Percentiles rank a stretch among this genome's conserved stretches.
Evolutionary conservation across 1,139 yeast genomes (phyloP).

Genomic region (Ogataea hybrid): DNA sequence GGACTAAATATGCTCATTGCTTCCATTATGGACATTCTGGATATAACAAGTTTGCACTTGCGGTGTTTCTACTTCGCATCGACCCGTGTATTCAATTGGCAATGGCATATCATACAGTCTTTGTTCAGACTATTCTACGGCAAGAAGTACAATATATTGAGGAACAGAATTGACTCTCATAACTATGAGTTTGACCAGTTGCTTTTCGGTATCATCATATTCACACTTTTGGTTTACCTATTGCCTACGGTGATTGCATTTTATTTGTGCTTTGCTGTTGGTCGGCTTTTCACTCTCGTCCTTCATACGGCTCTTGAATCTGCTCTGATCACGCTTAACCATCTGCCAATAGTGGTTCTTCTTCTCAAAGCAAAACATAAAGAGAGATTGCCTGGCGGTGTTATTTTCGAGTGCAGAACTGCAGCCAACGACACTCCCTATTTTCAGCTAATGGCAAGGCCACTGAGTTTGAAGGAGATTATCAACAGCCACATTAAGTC

Average conservation of each 20-base stretch:
- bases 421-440: background rate
- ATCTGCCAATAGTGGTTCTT: slow-evolving; percentile 82
- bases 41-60: slow-evolving; percentile 67
- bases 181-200: slow-evolving; percentile 83
- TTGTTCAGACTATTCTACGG: slow-evolving; percentile 88
- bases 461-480: slow-evolving; percentile 26
- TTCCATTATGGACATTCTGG: slow-evolving; percentile 59
- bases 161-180: slow-evolving; percentile 85
- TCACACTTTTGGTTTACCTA: slow-evolving; percentile 73
- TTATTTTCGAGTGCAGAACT: slow-evolving; percentile 40
- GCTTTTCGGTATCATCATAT: slow-evolving; percentile 81
- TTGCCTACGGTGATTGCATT: slow-evolving; percentile 88
- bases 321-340: slow-evolving; percentile 64
- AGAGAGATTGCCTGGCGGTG: slow-evolving; percentile 87
- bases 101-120: slow-evolving; percentile 64
- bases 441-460: slow-evolving; percentile 23
- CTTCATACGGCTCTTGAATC: slow-evolving; percentile 58
- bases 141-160: slow-evolving; percentile 76
- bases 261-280: slow-evolving; percentile 67
- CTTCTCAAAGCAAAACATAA: slow-evolving; percentile 79
- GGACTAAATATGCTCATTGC: slow-evolving; percentile 74
- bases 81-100: slow-evolving; percentile 77
- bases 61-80: slow-evolving; percentile 76
- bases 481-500: slow-evolving; percentile 28
- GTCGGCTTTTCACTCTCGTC: slow-evolving; percentile 52